Percentiles rank a stretch among this genome's conserved stretches.
These are phyloP conservation scores for Amanita inopinata DNA, from an alignment of 768 basidiomycete genomes.

Conservation along the genomic window DNA sequence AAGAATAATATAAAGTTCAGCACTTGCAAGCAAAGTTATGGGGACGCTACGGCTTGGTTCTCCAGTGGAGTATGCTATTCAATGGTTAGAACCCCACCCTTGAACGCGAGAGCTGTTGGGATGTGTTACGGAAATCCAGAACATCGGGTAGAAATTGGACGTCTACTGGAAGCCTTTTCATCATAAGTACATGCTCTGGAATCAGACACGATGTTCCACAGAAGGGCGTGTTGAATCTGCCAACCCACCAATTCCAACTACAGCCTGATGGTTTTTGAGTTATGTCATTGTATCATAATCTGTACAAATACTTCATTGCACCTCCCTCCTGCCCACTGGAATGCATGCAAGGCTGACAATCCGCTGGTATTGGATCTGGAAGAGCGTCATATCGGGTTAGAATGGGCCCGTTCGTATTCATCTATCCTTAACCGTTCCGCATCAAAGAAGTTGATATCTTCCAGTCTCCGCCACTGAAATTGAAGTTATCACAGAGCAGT, in stretches of 20 bases:
- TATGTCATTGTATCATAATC: not conserved
- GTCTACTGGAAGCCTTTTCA: too few relatives aligned
- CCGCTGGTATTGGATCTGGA: not conserved
- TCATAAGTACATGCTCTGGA: conserved; percentile 53
- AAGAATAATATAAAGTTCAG: too few relatives aligned
- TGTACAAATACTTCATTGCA: conserved; percentile 6
- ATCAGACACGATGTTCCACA: conserved; percentile 72
- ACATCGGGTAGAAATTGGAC: too few relatives aligned
- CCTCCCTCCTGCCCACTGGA: not conserved
- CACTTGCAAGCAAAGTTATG: too few relatives aligned
- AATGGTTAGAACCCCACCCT: too few relatives aligned
- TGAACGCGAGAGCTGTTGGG: too few relatives aligned
- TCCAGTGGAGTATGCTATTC: too few relatives aligned
- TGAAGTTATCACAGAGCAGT: not conserved
- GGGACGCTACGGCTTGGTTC: too few relatives aligned
- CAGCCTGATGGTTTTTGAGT: conserved; percentile 12
- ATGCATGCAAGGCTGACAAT: not conserved
- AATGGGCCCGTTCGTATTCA: conserved; percentile 27
- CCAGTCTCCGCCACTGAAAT: conserved; percentile 28
- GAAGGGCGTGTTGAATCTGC: conserved; percentile 46
- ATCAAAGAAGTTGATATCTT: conserved; percentile 35
- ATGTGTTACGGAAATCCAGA: too few relatives aligned
- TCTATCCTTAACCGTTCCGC: conserved; percentile 33
- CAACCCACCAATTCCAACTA: conserved; percentile 25
- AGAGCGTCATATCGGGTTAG: not conserved